Evolutionary conservation across 225 moss, liverwort and hornwort species (phyloP).

Genomic region (Bryoerythrophyllum caledonicum): DNA sequence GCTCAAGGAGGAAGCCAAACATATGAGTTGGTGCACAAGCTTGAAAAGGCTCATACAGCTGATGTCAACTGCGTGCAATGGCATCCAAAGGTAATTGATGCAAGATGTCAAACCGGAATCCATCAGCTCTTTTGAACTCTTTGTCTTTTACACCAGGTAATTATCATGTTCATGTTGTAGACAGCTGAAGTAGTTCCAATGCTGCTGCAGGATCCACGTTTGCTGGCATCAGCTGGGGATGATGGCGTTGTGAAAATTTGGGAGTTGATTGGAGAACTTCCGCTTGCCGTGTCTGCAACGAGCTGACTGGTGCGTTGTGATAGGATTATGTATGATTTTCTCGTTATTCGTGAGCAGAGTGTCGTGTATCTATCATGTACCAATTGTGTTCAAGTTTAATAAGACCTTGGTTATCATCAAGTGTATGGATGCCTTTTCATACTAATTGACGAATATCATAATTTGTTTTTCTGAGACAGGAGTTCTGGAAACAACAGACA

Average conservation of each 20-base stretch:
- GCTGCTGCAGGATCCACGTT: slow-evolving; percentile 61
- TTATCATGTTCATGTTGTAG: background rate
- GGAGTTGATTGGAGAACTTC: slow-evolving; percentile 76
- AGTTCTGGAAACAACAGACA: background rate
- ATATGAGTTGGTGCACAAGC: slow-evolving; percentile 64
- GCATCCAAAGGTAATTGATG: slow-evolving; percentile 76
- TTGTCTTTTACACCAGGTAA: background rate
- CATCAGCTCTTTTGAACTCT: background rate
- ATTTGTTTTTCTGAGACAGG: background rate
- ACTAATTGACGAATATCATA: background rate
- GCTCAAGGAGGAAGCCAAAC: slow-evolving; percentile 44
- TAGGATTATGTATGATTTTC: background rate
- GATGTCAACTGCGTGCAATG: slow-evolving; percentile 94
- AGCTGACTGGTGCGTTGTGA: background rate
- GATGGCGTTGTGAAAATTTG: slow-evolving; percentile 85
- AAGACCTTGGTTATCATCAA: background rate
- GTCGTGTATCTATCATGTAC: background rate
- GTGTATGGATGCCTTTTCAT: background rate
- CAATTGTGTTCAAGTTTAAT: background rate
- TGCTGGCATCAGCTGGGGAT: slow-evolving; percentile 86
- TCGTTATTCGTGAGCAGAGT: background rate
- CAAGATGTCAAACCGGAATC: background rate
- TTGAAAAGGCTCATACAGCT: slow-evolving; percentile 76
- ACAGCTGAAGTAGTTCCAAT: background rate
- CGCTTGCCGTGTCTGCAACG: slow-evolving; percentile 21